Evolutionary conservation across 1,284 basidiomycete genomes (phyloP).

Genomic region (Lignosus rhinocerotis): DNA sequence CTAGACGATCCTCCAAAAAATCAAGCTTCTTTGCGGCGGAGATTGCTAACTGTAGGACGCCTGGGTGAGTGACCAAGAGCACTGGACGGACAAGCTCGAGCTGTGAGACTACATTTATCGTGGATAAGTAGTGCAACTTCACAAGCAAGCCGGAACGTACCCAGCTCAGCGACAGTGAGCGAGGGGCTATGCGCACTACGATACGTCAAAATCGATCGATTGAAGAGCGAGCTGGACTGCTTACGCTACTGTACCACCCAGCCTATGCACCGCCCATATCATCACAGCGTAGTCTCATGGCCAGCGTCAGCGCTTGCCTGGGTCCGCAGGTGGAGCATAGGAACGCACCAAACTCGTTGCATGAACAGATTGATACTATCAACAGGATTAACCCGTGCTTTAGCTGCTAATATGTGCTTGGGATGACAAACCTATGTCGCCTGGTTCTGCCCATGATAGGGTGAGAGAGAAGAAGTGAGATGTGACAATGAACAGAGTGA

Average conservation of each 20-base stretch:
- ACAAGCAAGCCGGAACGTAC: neutral
- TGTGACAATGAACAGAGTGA: neutral
- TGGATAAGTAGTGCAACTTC: neutral
- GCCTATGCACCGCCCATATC: conserved; percentile 57
- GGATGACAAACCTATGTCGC: neutral
- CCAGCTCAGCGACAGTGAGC: conserved; percentile 59
- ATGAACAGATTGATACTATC: neutral
- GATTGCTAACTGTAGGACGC: neutral
- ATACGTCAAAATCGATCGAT: neutral
- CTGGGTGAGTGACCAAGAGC: neutral
- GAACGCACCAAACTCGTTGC: neutral
- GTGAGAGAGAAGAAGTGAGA: neutral
- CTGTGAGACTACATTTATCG: neutral
- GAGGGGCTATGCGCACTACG: conserved; percentile 58
- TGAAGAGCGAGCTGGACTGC: neutral
- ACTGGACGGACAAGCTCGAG: neutral
- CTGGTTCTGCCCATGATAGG: neutral
- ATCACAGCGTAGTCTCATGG: conserved; percentile 15
- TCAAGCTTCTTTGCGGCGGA: neutral
- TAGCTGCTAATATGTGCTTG: conserved; percentile 6
- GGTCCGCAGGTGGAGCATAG: neutral
- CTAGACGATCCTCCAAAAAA: conserved; percentile 24
- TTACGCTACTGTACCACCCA: conserved; percentile 68
- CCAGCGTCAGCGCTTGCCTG: neutral
- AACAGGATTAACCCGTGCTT: neutral